Conservation (phyloP, 1,284 basidiomycete genomes). For the Ustilago hordei region DNA sequence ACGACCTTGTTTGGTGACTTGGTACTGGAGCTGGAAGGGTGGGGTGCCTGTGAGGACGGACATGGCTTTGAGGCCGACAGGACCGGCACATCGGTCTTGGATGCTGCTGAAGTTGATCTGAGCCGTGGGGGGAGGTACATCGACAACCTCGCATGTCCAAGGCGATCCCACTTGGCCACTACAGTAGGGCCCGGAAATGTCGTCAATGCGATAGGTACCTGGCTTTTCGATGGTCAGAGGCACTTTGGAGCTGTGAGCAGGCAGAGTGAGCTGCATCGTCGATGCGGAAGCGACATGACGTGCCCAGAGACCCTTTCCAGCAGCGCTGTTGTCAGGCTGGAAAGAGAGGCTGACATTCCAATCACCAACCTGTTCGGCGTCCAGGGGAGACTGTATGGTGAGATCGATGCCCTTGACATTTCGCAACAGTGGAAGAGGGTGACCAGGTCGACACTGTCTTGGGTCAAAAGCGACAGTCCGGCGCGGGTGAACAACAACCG, state of each 20-base stretch:
- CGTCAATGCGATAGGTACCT: conserved; percentile 84
- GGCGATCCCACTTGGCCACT: conserved; percentile 52
- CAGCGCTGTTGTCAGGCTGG: conserved; percentile 49
- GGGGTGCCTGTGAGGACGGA: conserved; percentile 88
- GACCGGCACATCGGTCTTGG: conserved; percentile 85
- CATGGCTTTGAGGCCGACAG: conserved; percentile 88
- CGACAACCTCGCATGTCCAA: conserved; percentile 64
- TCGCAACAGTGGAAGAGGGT: conserved; percentile 80
- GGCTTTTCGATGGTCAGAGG: conserved; percentile 71
- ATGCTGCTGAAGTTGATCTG: conserved; percentile 90
- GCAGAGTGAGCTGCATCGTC: conserved; percentile 36
- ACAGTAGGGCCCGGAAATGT: conserved; percentile 81
- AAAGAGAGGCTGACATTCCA: conserved; percentile 49
- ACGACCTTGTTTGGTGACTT: conserved; percentile 75
- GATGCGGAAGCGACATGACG: conserved; percentile 33
- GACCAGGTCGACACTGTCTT: conserved; percentile 76
- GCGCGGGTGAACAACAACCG: conserved; percentile 80
- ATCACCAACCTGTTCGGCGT: conserved; percentile 27
- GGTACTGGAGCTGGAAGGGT: conserved; percentile 87
- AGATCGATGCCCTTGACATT: conserved; percentile 34
- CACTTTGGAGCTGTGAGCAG: conserved; percentile 16
- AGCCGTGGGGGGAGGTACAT: conserved; percentile 78
- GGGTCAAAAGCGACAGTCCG: conserved; percentile 80
- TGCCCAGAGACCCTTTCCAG: conserved; percentile 43
- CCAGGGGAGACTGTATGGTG: conserved; percentile 25